Base-by-base conservation (phyloP, 2,329 filamentous ascomycete species). In the Amylocarpus encephaloides region DNA sequence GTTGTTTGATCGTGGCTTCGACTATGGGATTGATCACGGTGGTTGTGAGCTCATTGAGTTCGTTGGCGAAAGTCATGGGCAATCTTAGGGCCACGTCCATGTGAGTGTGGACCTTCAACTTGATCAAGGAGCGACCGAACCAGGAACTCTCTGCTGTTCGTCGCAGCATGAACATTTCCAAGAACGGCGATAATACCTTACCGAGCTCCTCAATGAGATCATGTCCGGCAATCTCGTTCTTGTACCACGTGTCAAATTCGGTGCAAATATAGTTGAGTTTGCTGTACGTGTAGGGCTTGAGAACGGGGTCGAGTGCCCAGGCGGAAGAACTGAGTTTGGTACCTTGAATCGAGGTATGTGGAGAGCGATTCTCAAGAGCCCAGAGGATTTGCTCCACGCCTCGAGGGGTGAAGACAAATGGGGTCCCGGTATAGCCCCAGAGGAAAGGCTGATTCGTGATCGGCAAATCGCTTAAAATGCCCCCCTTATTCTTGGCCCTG, bases 351-450 rank as follows among this genome's bases (percentile, higher is more conserved):
- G 29, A 13, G 30, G 9, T 4, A 12, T 46, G 29, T 43, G 39
- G 22, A 44, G 53, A 26, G 16, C 57, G 55, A 3, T 36, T 36
- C 43, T 59, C 57, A 13, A 60, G 44, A 3, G 54, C 53, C 42
- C 32, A 58, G 1, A 59, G 49, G 12, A 60, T 22, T 1, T 51
- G 49, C 34, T 59, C 53, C 13, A 60, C 19, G 7, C 38, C 43
- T 22, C 58, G 16, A 2, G 58, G 58, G 15, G 43, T 51, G 13
- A 44, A 19, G 2, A 29, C 12, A 2, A 60, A 10, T 4, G 58
- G 58, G 2, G 57, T 60, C 9, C 58, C 58, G 15, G 57, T 56
- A 41, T 55, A 58, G 6, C 56, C 58, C 58, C 58, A 60, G 6
- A 57, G 18, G 19, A 51, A 56, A 5, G 58, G 58, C 3, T 45